These are phyloP conservation scores for Lactarius hengduanensis DNA, from an alignment of 768 basidiomycete genomes.

Conservation along the genomic window DNA sequence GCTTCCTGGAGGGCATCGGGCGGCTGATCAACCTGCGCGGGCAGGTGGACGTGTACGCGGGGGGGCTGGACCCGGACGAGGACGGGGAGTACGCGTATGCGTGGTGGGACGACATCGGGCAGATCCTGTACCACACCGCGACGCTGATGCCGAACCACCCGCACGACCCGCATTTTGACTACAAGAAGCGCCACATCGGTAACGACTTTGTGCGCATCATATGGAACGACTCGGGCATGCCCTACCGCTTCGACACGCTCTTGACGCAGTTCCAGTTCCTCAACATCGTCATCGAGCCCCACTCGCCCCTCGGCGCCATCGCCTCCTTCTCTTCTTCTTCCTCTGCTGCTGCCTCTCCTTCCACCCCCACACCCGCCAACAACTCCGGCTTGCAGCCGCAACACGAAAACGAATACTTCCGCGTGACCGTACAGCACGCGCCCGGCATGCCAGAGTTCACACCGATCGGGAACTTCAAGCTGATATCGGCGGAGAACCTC, in stretches of 20 bases:
- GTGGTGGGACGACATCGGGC: constrained; percentile 98
- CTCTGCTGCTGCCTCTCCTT: background rate
- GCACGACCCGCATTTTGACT: constrained; percentile 65
- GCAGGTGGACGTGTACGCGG: constrained; percentile 89
- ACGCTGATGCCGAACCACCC: constrained; percentile 90
- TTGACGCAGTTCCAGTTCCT: constrained; percentile 94
- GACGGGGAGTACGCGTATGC: constrained; percentile 98
- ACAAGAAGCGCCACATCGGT: constrained; percentile 95
- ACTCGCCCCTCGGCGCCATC: constrained; percentile 71
- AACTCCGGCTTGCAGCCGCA: constrained; percentile 38
- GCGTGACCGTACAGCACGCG: constrained; percentile 85
- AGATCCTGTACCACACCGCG: constrained; percentile 92
- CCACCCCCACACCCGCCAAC: background rate
- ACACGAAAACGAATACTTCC: constrained; percentile 95
- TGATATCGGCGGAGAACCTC: constrained; percentile 85
- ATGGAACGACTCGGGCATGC: constrained; percentile 94
- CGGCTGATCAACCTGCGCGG: constrained; percentile 84
- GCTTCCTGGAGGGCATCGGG: constrained; percentile 89
- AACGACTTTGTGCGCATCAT: constrained; percentile 96
- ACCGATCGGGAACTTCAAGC: constrained; percentile 90
- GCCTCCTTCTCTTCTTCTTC: constrained; percentile 62
- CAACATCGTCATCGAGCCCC: constrained; percentile 96
- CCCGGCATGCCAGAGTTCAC: constrained; percentile 92
- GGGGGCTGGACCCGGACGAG: constrained; percentile 84
- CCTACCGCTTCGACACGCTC: constrained; percentile 90